Evolutionary conservation across 495 filamentous ascomycete species (phyloP).

Genomic region (Parachaetomium inaequale): DNA sequence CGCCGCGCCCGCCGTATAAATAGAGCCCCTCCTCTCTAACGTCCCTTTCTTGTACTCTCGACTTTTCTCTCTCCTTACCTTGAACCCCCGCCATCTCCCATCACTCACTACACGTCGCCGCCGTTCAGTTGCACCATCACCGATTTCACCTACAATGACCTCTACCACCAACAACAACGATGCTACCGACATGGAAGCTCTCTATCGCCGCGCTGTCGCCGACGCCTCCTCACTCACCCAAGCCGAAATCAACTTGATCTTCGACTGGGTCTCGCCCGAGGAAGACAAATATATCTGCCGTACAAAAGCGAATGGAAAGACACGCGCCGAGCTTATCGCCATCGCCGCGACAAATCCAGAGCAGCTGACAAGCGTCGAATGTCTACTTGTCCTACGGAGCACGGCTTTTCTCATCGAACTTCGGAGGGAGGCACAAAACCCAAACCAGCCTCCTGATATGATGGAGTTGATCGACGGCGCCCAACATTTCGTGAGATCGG

Average conservation of each 20-base stretch:
- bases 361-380: conserved; percentile 12
- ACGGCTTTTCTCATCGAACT: conserved; percentile 2
- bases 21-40: too few species aligned
- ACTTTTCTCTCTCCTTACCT: conserved; percentile 15
- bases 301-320: conserved; percentile 17
- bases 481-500: background rate
- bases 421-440: conserved; percentile 16
- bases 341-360: conserved; percentile 16
- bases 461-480: conserved; percentile 10
- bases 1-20: too few species aligned
- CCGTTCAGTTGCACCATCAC: conserved; percentile 4
- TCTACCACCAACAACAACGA: conserved; percentile 12
- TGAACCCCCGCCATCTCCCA: conserved; percentile 13
- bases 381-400: conserved; percentile 8
- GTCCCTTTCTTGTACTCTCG: too few species aligned
- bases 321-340: conserved; percentile 16
- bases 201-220: conserved; percentile 15
- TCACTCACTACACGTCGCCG: conserved; percentile 13
- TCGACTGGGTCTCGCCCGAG: conserved; percentile 12
- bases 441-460: conserved; percentile 13
- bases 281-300: conserved; percentile 14
- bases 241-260: conserved; percentile 16
- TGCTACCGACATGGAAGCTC: conserved; percentile 13
- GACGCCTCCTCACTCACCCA: conserved; percentile 15
- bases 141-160: conserved; percentile 7